Evolutionary conservation across 768 basidiomycete species (phyloP), one percentile per base, ranked within the genome.

Genomic region (Termitomyces sp.): DNA sequence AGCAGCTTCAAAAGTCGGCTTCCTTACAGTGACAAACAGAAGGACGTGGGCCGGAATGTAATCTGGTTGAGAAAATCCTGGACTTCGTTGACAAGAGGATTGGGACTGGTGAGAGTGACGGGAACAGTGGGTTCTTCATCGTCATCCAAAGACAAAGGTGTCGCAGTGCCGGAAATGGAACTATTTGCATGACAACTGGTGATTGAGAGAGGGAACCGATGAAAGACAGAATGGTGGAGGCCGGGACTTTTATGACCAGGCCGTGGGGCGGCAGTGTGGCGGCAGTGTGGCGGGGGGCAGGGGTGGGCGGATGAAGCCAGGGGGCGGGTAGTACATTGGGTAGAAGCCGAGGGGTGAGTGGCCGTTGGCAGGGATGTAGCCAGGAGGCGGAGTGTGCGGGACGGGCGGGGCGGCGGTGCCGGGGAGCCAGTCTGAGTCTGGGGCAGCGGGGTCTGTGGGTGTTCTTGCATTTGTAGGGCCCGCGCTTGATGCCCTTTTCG

Each of bases 171-270:
- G 60, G 80, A 83, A 23, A 67, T 66, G 55, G 70, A 61, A 43
- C 80, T 84, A 68, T 81, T 82, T 16, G 73, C 71, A 57, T 79
- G 78, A 65, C 84, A 84, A 61, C 72, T 76, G 60, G 75, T 64
- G 60, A 73, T 62, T 28, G 74, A 61, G 58, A 82, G 67, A 47
- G 79, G 60, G 89, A 78, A 60, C 97, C 97, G 66, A 99, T 92
- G 74, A 99, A 95, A 47, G 83, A 78, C 12, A 88, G 85, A 69
- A 97, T 89, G 16, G 91, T 92, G n/a, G 94, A 94, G 35, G 82
- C 85, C 50, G 97, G 97, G 13, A 95, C 95, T 59, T 89, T 78
- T 57, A 98, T 75, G 46, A 78, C 77, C 58, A 91, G 64, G 16
- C 16, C 20, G 2, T 2, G n/a, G 18, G 13, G 12, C 10, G 26